Base-by-base conservation (phyloP, 371 early-diverging fungal species). In the Conidiobolus incongruus region DNA sequence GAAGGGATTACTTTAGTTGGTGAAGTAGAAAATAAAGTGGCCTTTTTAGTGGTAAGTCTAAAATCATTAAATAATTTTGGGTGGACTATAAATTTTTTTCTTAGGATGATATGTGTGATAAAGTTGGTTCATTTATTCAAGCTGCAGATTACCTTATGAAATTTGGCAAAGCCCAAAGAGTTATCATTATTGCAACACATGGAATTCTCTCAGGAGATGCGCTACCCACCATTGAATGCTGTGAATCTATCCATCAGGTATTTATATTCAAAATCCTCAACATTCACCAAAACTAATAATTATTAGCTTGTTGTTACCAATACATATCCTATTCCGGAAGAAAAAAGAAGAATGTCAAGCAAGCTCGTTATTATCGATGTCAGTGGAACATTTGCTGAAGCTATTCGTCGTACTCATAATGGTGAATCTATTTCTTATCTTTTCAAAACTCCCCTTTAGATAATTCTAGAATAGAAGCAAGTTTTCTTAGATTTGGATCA, bases 351-450 rank as follows among this genome's bases (percentile, higher is more conserved):
- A 1, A 58, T 66, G 32, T 74, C 77, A 35, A 56, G 65, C 20
- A 95, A 95, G 57, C 62, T 95, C 23, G 56, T 61, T 26, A 62
- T 83, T 19, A 85, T 96, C 54, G 95, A 96, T 60, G 72, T 94
- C 38, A 76, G 78, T 29, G 69, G 72, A 4, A 81, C 87, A 19
- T 59, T 96, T 35, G 81, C 95, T 16, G 97, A 96, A 61, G 97
- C 97, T 5, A 95, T 96, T 50, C 76, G 97, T 52, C 66, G 97
- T 49, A 93, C 87, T 40, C 95, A 95, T 63, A 94, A 96, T 54
- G 95, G 94, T 45, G 97, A 96, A 64, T 78, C 79, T 58, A 85
- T 94, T 49, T 83, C 83, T 30, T 89, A 81, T 49, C 60, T 94
- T 45, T 94, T 94, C 57, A 29, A 52, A 28, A 48, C 44, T 34